Conservation (phyloP, 2,329 filamentous ascomycete genomes). For the Bipolaris oryzae region DNA sequence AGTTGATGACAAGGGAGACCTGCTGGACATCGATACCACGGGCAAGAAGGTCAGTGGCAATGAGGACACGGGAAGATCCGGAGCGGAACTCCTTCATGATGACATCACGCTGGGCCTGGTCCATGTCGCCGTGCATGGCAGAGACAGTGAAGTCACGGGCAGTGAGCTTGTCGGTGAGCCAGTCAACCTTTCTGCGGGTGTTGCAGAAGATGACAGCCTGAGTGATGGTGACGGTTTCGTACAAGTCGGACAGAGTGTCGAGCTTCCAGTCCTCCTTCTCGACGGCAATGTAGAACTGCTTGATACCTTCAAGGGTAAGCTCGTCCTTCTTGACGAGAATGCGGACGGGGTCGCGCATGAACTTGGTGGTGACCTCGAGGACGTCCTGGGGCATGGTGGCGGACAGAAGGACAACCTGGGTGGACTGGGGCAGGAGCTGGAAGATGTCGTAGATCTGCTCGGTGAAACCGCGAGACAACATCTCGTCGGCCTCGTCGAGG, state of each 20-base stretch:
- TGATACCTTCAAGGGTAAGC: slow-evolving; percentile 99
- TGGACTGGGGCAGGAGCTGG: slow-evolving; percentile 96
- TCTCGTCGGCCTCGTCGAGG: slow-evolving; percentile 98
- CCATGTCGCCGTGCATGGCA: slow-evolving; percentile 99
- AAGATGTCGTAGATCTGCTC: slow-evolving; percentile 99
- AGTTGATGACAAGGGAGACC: slow-evolving; percentile 99
- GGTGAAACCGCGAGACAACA: slow-evolving; percentile 99
- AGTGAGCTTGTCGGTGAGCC: slow-evolving; percentile 99
- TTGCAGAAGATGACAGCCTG: slow-evolving; percentile 99
- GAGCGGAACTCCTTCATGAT: slow-evolving; percentile 99
- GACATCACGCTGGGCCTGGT: slow-evolving; percentile 94
- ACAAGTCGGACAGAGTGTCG: slow-evolving; percentile 96
- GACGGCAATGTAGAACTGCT: slow-evolving; percentile 99
- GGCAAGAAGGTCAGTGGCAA: slow-evolving; percentile 95
- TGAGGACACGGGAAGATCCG: slow-evolving; percentile 96
- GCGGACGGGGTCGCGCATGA: slow-evolving; percentile 99
- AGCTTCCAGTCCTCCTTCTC: slow-evolving; percentile 99
- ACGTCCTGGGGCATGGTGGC: slow-evolving; percentile 99
- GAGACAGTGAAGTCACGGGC: slow-evolving; percentile 99
- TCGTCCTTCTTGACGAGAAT: slow-evolving; percentile 99
- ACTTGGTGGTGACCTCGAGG: slow-evolving; percentile 98
- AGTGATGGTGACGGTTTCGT: slow-evolving; percentile 99
- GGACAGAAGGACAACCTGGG: slow-evolving; percentile 96
- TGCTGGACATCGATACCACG: slow-evolving; percentile 99
- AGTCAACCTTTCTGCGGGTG: slow-evolving; percentile 99